Percentiles rank a stretch among this genome's conserved stretches.
Evolutionary conservation across 2,329 filamentous ascomycete genomes (phyloP).

Genomic region (Immersiporthe knoxdaviesiana): DNA sequence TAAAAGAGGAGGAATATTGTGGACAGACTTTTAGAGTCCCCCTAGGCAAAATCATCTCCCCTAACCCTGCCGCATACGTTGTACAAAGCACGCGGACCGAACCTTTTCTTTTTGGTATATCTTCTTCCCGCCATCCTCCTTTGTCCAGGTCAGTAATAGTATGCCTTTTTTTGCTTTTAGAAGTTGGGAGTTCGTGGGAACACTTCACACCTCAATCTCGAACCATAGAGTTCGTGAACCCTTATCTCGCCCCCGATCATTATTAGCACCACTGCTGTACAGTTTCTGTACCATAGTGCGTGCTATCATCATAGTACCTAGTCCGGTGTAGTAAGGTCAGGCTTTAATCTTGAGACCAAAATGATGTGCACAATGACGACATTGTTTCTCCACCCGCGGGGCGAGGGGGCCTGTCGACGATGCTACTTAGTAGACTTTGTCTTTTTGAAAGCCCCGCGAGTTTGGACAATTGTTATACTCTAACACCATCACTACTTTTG

Average conservation of each 20-base stretch:
- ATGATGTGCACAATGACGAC: conserved; percentile 24
- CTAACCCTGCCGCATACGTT: conserved; percentile 5
- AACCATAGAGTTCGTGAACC: background rate
- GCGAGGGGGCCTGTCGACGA: too few species aligned
- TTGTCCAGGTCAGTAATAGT: background rate
- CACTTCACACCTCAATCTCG: too few species aligned
- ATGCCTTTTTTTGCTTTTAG: too few species aligned
- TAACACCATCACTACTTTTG: background rate
- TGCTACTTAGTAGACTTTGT: too few species aligned
- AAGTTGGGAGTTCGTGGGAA: background rate
- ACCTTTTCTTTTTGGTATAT: background rate
- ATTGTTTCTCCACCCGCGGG: conserved; percentile 13
- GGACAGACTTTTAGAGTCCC: background rate
- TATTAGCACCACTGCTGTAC: background rate
- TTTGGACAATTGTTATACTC: background rate
- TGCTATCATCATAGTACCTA: background rate
- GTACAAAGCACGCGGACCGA: conserved; percentile 10
- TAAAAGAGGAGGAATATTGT: background rate
- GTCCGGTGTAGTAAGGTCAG: conserved; percentile 8
- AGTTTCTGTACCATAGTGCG: too few species aligned
- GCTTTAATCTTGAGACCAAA: conserved; percentile 12
- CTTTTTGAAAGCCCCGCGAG: background rate
- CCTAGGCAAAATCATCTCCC: background rate
- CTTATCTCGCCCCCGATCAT: background rate
- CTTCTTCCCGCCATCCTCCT: background rate